Percentiles rank a stretch among this genome's conserved stretches.
Conservation (phyloP, 2,329 filamentous ascomycete species). For the Aspergillus ochraceoroseus region DNA sequence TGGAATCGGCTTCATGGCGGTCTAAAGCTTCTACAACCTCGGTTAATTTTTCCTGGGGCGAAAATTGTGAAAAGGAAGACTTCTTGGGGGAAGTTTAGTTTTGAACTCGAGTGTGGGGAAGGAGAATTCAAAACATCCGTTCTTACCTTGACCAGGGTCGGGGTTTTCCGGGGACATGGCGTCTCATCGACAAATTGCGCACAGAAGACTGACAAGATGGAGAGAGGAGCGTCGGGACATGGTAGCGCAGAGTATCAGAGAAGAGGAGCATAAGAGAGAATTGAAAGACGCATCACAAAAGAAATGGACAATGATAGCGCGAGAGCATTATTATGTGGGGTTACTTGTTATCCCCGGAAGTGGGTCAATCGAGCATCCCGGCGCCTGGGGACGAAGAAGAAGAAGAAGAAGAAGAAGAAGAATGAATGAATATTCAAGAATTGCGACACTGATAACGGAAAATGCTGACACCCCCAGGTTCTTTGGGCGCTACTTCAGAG, state of each 20-base stretch:
- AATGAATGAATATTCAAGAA: too few species aligned
- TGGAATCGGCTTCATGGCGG: constrained; percentile 17
- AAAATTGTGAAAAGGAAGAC: neutral
- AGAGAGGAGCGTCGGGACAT: constrained; percentile 16
- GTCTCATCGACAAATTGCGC: constrained; percentile 22
- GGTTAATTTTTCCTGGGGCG: constrained; percentile 1
- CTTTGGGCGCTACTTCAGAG: too few species aligned
- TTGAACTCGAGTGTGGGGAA: too few species aligned
- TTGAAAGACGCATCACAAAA: constrained; percentile 10
- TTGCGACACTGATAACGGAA: too few species aligned
- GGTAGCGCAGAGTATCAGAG: constrained; percentile 9
- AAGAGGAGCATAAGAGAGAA: constrained; percentile 1
- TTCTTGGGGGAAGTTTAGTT: too few species aligned
- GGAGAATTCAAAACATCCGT: too few species aligned
- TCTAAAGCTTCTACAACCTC: constrained; percentile 15
- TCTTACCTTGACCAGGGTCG: constrained; percentile 24
- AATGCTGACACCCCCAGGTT: too few species aligned
- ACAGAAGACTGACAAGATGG: constrained; percentile 4
- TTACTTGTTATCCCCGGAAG: constrained; percentile 4
- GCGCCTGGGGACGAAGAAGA: too few species aligned
- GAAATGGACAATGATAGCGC: constrained; percentile 5
- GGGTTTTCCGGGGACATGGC: constrained; percentile 30
- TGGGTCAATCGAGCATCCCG: constrained; percentile 9
- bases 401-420: too few species aligned
- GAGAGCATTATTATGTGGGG: neutral